Evolutionary conservation across 2,329 filamentous ascomycete species (phyloP).

Genomic region (Neofusicoccum kwambonambiense): DNA sequence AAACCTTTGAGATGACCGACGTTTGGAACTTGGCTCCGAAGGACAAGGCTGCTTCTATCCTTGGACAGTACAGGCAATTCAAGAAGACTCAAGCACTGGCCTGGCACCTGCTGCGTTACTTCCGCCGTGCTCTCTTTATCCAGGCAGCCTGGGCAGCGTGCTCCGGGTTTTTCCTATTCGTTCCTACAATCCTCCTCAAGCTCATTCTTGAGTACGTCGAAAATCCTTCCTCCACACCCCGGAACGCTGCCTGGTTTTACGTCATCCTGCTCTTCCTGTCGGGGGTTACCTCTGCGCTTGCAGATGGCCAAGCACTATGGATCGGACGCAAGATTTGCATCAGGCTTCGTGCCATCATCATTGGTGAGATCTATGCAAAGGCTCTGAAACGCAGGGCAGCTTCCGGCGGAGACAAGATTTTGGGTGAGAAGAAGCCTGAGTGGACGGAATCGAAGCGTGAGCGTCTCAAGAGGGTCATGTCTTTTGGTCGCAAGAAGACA

Average conservation of each 20-base stretch:
- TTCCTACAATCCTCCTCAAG: constrained; percentile 85
- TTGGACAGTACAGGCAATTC: constrained; percentile 79
- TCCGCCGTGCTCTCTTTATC: constrained; percentile 70
- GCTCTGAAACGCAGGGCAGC: constrained; percentile 87
- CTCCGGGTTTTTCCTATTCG: constrained; percentile 81
- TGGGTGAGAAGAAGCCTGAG: constrained; percentile 58
- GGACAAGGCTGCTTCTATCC: constrained; percentile 80
- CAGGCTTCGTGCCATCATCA: constrained; percentile 86
- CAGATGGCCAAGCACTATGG: constrained; percentile 85
- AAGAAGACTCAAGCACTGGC: constrained; percentile 79
- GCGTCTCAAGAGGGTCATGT: constrained; percentile 48
- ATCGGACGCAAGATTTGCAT: constrained; percentile 94
- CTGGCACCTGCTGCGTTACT: constrained; percentile 80
- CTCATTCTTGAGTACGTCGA: constrained; percentile 95
- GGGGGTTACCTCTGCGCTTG: constrained; percentile 76
- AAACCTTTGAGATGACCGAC: constrained; percentile 75
- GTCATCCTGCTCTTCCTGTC: constrained; percentile 86
- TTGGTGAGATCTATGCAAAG: constrained; percentile 97
- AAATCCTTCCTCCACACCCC: constrained; percentile 68
- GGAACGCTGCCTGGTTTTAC: constrained; percentile 92
- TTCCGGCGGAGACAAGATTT: constrained; percentile 67
- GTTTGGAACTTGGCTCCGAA: constrained; percentile 90
- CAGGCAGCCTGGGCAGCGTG: constrained; percentile 80
- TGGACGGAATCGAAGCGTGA: constrained; percentile 42
- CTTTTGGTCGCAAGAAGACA: constrained; percentile 59